Evolutionary conservation across 768 basidiomycete species (phyloP).

Genomic region (Calocybe gangraenosa): DNA sequence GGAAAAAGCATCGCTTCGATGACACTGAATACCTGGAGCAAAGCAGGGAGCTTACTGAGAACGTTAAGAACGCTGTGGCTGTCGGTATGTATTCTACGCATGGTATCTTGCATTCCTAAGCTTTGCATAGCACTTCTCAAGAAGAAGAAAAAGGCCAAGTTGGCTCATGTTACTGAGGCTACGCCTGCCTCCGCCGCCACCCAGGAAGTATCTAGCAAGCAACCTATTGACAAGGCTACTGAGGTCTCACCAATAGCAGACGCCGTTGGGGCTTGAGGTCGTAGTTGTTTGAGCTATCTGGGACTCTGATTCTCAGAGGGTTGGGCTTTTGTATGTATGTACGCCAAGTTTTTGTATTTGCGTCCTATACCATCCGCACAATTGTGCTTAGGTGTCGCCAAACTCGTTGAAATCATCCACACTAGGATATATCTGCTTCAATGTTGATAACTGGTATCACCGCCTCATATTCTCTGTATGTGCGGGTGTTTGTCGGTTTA

Average conservation of each 20-base stretch:
- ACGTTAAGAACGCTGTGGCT: slow-evolving; percentile 86
- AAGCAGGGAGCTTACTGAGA: slow-evolving; percentile 85
- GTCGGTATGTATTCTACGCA: slow-evolving; percentile 64
- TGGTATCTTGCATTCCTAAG: too few species aligned
- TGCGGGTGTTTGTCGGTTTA: too few species aligned
- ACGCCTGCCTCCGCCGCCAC: not conserved
- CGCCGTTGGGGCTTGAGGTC: slow-evolving; percentile 13
- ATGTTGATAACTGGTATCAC: too few species aligned
- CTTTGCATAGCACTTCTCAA: slow-evolving; percentile 67
- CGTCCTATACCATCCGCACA: too few species aligned
- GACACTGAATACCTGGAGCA: slow-evolving; percentile 92
- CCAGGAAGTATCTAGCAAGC: slow-evolving; percentile 1
- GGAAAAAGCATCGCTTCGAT: slow-evolving; percentile 86
- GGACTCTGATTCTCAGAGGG: too few species aligned
- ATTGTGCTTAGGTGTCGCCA: too few species aligned
- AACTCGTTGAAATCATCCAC: too few species aligned
- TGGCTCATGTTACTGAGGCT: slow-evolving; percentile 23
- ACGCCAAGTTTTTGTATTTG: too few species aligned
- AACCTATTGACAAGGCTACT: not conserved
- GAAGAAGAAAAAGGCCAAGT: slow-evolving; percentile 72
- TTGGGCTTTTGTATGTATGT: too few species aligned
- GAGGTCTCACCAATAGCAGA: slow-evolving; percentile 9
- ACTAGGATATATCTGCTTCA: too few species aligned
- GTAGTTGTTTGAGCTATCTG: too few species aligned
- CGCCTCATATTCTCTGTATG: too few species aligned